A percentile compares a stretch with the other conserved stretches of the same genome.
These are phyloP conservation scores for Ceratobasidium sp. DNA, from an alignment of 1,284 basidiomycete species.

Conservation along the genomic window DNA sequence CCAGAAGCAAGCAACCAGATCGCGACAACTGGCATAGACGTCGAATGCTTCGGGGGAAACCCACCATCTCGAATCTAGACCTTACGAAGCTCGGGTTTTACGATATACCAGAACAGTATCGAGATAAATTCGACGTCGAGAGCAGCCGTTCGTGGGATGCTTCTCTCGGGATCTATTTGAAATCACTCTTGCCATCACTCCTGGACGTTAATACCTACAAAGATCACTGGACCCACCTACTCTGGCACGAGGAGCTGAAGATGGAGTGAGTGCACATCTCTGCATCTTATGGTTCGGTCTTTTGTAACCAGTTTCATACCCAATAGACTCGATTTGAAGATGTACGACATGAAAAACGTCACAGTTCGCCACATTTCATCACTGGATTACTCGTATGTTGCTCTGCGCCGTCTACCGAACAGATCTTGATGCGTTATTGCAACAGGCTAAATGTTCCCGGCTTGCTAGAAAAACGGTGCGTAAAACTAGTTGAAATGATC, in stretches of 20 bases:
- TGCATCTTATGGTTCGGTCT: conserved; percentile 48
- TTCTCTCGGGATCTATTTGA: neutral
- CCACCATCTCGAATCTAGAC: neutral
- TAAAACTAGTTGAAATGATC: too few relatives aligned
- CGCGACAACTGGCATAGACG: conserved; percentile 57
- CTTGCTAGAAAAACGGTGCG: conserved; percentile 65
- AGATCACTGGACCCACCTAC: conserved; percentile 36
- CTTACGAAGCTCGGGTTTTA: conserved; percentile 56
- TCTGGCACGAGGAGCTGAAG: conserved; percentile 50
- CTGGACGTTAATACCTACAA: conserved; percentile 31
- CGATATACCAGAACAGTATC: conserved; percentile 54
- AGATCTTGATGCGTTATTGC: conserved; percentile 2
- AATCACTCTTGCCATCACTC: conserved; percentile 24
- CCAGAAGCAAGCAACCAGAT: conserved; percentile 55
- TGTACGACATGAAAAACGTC: conserved; percentile 64
- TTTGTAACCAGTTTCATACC: conserved; percentile 2
- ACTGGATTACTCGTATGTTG: conserved; percentile 49
- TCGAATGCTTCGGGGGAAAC: conserved; percentile 56
- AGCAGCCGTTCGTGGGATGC: neutral
- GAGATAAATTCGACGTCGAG: conserved; percentile 49
- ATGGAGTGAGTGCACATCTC: conserved; percentile 50
- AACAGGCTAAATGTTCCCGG: conserved; percentile 67
- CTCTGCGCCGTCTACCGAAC: conserved; percentile 1
- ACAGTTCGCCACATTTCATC: conserved; percentile 51
- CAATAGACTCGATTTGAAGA: conserved; percentile 60